Percentiles rank a stretch among this genome's conserved stretches.
phyloP scores from a whole-genome alignment of 129 eudicot genomes.

The Flaveria robusta region DNA sequence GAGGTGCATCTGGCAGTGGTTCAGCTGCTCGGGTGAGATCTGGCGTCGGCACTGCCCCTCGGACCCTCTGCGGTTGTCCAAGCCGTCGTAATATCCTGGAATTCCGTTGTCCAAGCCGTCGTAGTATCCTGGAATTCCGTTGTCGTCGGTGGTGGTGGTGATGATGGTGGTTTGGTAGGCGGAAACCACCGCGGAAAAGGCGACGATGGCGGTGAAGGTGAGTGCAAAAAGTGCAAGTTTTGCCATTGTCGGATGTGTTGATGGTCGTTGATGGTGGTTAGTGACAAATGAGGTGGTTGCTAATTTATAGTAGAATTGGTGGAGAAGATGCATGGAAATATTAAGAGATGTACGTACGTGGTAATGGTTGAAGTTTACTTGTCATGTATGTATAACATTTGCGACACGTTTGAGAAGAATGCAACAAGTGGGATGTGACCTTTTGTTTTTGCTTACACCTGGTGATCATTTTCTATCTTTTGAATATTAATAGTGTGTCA shows the following conservation, averaged over 20 bases:
- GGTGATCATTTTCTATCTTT: no score
- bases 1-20: constrained; percentile 26
- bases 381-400: no score
- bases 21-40: neutral
- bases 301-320: neutral
- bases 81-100: accelerated
- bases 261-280: neutral
- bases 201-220: neutral
- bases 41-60: neutral
- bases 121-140: neutral
- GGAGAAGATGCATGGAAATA: neutral
- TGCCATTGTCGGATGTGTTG: neutral
- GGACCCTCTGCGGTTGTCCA: neutral
- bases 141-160: neutral
- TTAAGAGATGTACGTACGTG: no score
- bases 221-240: neutral
- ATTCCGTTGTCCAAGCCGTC: neutral
- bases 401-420: no score
- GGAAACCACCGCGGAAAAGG: neutral
- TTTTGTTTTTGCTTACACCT: no score
- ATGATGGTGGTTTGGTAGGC: neutral
- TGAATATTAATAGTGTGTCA: no score
- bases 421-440: no score
- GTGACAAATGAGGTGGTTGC: neutral
- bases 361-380: no score